Percentiles rank a stretch among this genome's conserved stretches.
Evolutionary conservation across 768 basidiomycete genomes (phyloP).

Genomic region (Serendipita sp.): DNA sequence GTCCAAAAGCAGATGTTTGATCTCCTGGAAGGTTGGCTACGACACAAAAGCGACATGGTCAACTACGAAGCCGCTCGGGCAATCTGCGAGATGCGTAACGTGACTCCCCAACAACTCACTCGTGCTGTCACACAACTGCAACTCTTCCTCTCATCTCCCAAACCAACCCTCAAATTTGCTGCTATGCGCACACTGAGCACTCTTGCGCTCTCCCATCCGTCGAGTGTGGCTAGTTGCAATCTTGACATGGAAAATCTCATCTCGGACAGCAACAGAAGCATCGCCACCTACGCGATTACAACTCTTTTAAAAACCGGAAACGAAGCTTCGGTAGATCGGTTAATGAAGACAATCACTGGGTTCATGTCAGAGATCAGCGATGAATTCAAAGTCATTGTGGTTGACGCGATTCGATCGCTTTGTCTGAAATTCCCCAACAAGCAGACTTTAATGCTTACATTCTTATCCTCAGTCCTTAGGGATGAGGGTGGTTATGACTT

Average conservation of each 20-base stretch:
- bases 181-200: conserved; percentile 88
- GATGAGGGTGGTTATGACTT: conserved; percentile 99
- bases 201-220: conserved; percentile 73
- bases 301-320: conserved; percentile 96
- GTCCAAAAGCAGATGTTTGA: conserved; percentile 87
- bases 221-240: conserved; percentile 81
- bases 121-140: conserved; percentile 86
- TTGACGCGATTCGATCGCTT: conserved; percentile 92
- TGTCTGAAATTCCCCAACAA: conserved; percentile 98
- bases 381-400: conserved; percentile 99
- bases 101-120: conserved; percentile 57
- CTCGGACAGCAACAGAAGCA: conserved; percentile 84
- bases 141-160: conserved; percentile 89
- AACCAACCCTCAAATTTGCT: conserved; percentile 89
- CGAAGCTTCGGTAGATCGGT: conserved; percentile 93
- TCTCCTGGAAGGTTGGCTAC: conserved; percentile 81
- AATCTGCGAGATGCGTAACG: conserved; percentile 90
- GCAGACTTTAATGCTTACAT: conserved; percentile 91
- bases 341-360: conserved; percentile 97
- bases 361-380: conserved; percentile 99
- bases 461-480: conserved; percentile 88
- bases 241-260: conserved; percentile 94
- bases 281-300: conserved; percentile 97
- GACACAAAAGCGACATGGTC: conserved; percentile 97
- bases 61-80: conserved; percentile 96